A percentile compares a stretch with the other conserved stretches of the same genome.
These are phyloP conservation scores for Graphiopsis chlorocephala DNA, from an alignment of 2,329 filamentous ascomycete genomes.

Conservation along the genomic window DNA sequence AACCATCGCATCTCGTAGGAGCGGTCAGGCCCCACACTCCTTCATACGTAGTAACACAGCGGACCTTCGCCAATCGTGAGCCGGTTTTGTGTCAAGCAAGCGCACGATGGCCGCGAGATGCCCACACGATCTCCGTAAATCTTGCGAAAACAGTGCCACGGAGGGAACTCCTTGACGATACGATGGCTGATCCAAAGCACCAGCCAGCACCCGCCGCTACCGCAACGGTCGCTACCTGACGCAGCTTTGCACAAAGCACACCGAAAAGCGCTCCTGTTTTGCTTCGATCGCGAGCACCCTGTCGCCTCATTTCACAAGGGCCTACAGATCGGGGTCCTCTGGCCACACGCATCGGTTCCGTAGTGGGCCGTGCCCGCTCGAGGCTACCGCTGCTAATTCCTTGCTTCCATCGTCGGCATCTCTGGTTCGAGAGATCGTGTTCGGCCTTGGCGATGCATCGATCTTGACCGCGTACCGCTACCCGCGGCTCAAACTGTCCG, in stretches of 20 bases:
- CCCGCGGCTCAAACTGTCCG: neutral
- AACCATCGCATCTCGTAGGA: neutral
- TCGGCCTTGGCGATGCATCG: neutral
- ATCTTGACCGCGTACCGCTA: neutral
- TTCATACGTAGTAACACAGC: too few relatives aligned
- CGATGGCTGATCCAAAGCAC: slow-evolving; percentile 1
- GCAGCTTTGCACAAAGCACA: neutral
- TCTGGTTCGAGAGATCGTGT: neutral
- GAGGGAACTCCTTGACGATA: slow-evolving; percentile 12
- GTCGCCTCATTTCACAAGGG: neutral
- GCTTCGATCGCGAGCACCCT: slow-evolving; percentile 9
- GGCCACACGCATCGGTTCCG: neutral
- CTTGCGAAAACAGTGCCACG: neutral
- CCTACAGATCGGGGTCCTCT: neutral
- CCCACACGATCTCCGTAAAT: slow-evolving; percentile 9
- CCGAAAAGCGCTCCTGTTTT: neutral
- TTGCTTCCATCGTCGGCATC: neutral
- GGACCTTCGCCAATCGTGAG: neutral
- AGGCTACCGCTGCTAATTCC: neutral
- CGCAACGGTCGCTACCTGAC: neutral
- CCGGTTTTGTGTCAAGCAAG: neutral
- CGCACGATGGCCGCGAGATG: neutral
- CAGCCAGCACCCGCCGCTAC: neutral
- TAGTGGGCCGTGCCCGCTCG: neutral
- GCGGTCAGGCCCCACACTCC: neutral